phyloP scores from a whole-genome alignment of 148 eudicot genomes.

The Chenopodium quinoa region DNA sequence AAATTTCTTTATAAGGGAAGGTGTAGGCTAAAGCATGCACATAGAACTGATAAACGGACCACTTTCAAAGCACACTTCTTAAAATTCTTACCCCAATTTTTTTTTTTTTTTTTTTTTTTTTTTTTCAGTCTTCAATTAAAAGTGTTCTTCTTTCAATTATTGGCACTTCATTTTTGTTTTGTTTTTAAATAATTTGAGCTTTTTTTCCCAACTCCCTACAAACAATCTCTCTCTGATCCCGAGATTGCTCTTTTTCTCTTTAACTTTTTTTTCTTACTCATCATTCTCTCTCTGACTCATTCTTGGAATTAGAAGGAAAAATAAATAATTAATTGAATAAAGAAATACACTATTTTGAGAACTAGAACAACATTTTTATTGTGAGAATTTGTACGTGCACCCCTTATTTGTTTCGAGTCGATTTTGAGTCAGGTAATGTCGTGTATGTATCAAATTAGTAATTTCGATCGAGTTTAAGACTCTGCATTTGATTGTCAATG shows the following conservation, averaged over 20 bases:
- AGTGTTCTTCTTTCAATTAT: slow-evolving; percentile 30
- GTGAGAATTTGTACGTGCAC: background rate
- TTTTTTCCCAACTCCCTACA: slow-evolving; percentile 27
- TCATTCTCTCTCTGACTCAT: slow-evolving; percentile 16
- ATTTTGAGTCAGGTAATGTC: background rate
- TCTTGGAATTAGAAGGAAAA: slow-evolving; percentile 16
- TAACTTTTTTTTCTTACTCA: slow-evolving; percentile 25
- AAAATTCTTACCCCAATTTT: background rate
- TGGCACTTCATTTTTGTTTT: slow-evolving; percentile 28
- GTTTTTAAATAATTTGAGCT: background rate
- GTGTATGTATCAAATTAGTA: background rate
- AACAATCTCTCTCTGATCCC: slow-evolving; percentile 44
- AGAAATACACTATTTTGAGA: background rate
- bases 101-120: background rate
- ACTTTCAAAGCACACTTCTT: slow-evolving; percentile 39
- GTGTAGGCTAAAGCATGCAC: slow-evolving; percentile 41
- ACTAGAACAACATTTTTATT: background rate
- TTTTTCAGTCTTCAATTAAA: slow-evolving; percentile 4
- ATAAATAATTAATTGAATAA: background rate
- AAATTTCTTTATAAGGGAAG: slow-evolving; percentile 5
- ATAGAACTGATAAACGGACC: slow-evolving; percentile 36
- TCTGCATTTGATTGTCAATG: no score
- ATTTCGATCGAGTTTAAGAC: no score
- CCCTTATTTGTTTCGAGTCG: background rate
- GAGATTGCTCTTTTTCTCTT: slow-evolving; percentile 30